Evolutionary conservation across 148 eudicot species (phyloP), one percentile per base, ranked within the genome.

Genomic region (Rhododendron vialii): DNA sequence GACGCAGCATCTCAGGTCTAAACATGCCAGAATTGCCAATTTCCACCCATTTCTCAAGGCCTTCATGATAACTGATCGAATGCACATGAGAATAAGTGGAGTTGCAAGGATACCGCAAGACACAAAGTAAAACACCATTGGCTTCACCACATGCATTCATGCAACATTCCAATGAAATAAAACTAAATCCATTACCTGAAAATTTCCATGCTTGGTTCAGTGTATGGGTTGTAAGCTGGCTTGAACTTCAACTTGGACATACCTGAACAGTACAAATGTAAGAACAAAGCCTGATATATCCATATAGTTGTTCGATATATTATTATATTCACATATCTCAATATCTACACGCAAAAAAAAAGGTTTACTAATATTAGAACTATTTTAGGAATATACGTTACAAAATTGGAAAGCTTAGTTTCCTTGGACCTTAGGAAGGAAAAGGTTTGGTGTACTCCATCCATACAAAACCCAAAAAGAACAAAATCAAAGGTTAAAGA

Each of bases 21-120:
- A 94, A 94, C 98, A 93, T 92, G 33, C 98, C 98, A 4, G 98
- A 93, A 90, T 95, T 94, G 75, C 98, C 98, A 38, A 94, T 89
- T 90, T 95, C 98, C 57, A 95, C 97, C 98, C 98, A 95, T 89
- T 95, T 93, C 85, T 90, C 87, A 2, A 95, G 88, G 75, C 98
- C 98, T 89, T 94, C 95, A 30, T 95, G 98, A 28, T 67, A 67
- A 26, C 17, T 67, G 35, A 11, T 30, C 74, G 28, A 26, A 67
- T 67, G 15, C 35, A 26, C 14, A 47, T 47, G 33, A 67, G 14
- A 67, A 67, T 67, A 0, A 0, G n/a, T n/a, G 28, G 3, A 2
- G 6, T 26, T 61, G 26, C 67, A 67, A 67, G 15, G 15, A 26
- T 12, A 0, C 14, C 8, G 7, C 74, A n/a, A 67, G 4, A 26